A percentile compares a stretch with the other conserved stretches of the same genome.
Evolutionary conservation across 2,329 filamentous ascomycete genomes (phyloP).

Genomic region (Diplodia scrobiculata): DNA sequence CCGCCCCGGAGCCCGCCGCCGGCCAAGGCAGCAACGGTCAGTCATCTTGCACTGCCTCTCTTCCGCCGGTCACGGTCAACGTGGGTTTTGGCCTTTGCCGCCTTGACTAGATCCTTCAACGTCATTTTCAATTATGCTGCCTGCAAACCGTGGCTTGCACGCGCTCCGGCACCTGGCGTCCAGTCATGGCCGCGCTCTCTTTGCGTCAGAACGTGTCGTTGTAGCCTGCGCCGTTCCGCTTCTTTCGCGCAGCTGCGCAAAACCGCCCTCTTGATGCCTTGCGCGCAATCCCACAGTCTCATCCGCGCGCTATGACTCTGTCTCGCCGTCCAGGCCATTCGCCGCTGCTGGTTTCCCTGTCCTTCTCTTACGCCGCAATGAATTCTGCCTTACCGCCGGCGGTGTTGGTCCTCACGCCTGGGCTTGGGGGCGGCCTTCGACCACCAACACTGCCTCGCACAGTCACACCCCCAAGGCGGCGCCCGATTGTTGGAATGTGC

Average conservation of each 20-base stretch:
- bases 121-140: conserved; percentile 1
- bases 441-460: conserved; percentile 19
- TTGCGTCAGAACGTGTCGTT: conserved; percentile 8
- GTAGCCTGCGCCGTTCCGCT: conserved; percentile 15
- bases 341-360: background rate
- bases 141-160: conserved; percentile 16
- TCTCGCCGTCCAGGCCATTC: background rate
- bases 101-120: conserved; percentile 24
- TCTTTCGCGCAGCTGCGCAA: conserved; percentile 8
- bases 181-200: conserved; percentile 18
- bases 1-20: conserved; percentile 8
- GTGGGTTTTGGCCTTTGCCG: conserved; percentile 6
- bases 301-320: conserved; percentile 11
- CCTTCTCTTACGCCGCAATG: conserved; percentile 6
- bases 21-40: conserved; percentile 19
- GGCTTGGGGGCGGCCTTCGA: conserved; percentile 17
- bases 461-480: conserved; percentile 21
- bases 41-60: conserved; percentile 22
- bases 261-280: conserved; percentile 11
- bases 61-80: conserved; percentile 1
- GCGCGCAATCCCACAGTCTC: conserved; percentile 3
- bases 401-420: conserved; percentile 4
- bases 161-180: background rate
- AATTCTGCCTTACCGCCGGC: conserved; percentile 11
- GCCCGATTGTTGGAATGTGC: conserved; percentile 13